These are phyloP conservation scores for Hansenula sp. DNA, from an alignment of 1,139 yeast species.

Conservation along the genomic window DNA sequence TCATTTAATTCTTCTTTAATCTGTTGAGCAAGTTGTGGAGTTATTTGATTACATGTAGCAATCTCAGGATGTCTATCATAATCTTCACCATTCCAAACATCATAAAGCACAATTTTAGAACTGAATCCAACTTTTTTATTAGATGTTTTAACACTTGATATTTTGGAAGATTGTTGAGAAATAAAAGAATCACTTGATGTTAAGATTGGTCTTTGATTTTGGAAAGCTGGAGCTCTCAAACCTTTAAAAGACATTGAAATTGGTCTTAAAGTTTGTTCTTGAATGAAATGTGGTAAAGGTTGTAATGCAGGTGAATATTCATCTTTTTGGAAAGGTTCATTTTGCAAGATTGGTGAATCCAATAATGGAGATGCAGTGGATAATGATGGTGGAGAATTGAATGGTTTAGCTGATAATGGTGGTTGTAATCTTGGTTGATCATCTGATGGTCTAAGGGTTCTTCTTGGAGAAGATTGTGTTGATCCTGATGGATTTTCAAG, in stretches of 20 bases:
- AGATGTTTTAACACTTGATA: neutral
- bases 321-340: constrained; percentile 5
- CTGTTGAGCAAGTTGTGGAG: constrained; percentile 83
- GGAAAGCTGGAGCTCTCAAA: constrained; percentile 52
- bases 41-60: constrained; percentile 89
- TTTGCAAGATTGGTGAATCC: constrained; percentile 21
- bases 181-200: constrained; percentile 8
- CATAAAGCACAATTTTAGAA: constrained; percentile 78
- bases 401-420: constrained; percentile 3
- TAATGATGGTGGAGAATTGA: constrained; percentile 8
- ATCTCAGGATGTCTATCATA: constrained; percentile 93
- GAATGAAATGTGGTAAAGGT: constrained; percentile 11
- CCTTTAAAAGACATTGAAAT: constrained; percentile 69
- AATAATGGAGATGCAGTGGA: neutral
- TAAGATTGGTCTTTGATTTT: constrained; percentile 17
- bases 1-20: constrained; percentile 83
- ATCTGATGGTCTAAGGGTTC: constrained; percentile 1
- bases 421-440: constrained; percentile 4
- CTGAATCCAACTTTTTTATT: constrained; percentile 60
- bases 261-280: constrained; percentile 36
- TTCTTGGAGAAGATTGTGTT: neutral
- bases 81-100: constrained; percentile 78
- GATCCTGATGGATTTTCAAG: constrained; percentile 1
- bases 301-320: constrained; percentile 16
- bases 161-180: constrained; percentile 6